Conservation (phyloP, 495 filamentous ascomycete species). For the Immersiella caudata region DNA sequence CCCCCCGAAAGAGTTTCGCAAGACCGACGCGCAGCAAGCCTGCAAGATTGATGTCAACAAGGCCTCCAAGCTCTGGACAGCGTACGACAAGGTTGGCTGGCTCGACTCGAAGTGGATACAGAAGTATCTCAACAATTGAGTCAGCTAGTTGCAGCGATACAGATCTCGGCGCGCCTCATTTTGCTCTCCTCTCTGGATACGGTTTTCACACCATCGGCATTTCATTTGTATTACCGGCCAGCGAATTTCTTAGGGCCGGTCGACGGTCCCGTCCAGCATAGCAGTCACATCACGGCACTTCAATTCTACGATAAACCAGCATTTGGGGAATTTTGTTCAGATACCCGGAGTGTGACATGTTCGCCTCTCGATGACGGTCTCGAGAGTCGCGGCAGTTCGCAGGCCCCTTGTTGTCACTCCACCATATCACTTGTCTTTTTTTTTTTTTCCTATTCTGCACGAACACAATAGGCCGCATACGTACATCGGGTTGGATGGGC, state of each 20-base stretch:
- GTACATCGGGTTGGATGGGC: constrained; percentile 2
- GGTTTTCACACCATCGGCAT: not conserved
- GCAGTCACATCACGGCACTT: constrained; percentile 37
- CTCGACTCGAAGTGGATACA: constrained; percentile 67
- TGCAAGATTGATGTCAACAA: constrained; percentile 99
- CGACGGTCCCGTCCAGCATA: constrained; percentile 17
- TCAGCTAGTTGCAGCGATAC: not conserved
- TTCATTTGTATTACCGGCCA: constrained; percentile 14
- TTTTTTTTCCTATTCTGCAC: constrained; percentile 21
- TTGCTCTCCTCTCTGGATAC: not conserved
- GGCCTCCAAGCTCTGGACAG: constrained; percentile 91
- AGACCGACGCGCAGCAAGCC: constrained; percentile 96
- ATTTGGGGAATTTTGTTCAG: constrained; percentile 25
- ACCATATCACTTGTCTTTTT: constrained; percentile 33
- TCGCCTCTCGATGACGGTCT: not conserved
- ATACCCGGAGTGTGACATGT: constrained; percentile 44
- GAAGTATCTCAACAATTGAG: constrained; percentile 43
- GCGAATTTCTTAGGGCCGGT: not conserved
- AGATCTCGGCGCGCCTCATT: not conserved
- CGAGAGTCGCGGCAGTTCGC: not conserved
- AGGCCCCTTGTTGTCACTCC: constrained; percentile 34
- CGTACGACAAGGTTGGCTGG: constrained; percentile 90
- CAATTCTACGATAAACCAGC: constrained; percentile 20
- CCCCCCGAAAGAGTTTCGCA: constrained; percentile 83
- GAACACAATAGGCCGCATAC: not conserved